Percentiles rank a stretch among this genome's conserved stretches.
Evolutionary conservation across 2,329 filamentous ascomycete genomes (phyloP).

Genomic region (Penicillium palitans): DNA sequence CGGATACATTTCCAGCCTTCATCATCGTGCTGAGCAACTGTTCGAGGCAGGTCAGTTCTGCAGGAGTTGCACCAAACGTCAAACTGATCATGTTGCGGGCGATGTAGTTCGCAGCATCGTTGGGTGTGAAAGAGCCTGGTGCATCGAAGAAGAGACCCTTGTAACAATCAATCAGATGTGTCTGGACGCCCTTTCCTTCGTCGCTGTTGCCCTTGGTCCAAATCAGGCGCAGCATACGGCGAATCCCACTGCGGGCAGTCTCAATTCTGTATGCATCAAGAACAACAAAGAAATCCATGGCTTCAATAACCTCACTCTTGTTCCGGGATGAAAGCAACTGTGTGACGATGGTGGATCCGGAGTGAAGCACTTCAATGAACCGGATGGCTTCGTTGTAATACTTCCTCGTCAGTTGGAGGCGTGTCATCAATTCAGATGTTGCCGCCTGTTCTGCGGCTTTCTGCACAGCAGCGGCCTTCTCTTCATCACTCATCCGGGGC

Average conservation of each 20-base stretch:
- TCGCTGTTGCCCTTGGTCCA: conserved; percentile 99
- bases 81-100: conserved; percentile 98
- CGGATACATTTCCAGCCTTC: conserved; percentile 83
- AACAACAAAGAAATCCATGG: conserved; percentile 97
- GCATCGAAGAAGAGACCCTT: conserved; percentile 94
- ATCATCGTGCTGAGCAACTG: conserved; percentile 97
- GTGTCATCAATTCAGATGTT: conserved; percentile 82
- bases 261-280: conserved; percentile 96
- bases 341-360: conserved; percentile 75
- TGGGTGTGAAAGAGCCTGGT: conserved; percentile 79
- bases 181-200: conserved; percentile 96
- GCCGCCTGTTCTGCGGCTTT: conserved; percentile 85
- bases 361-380: conserved; percentile 89
- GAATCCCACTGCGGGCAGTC: conserved; percentile 86
- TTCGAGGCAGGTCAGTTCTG: conserved; percentile 91
- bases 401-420: conserved; percentile 80
- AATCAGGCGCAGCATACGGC: conserved; percentile 92
- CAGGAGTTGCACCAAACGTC: conserved; percentile 91
- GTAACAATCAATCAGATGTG: conserved; percentile 95
- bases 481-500: conserved; percentile 72
- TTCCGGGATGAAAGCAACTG: conserved; percentile 92
- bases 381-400: conserved; percentile 92
- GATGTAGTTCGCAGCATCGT: conserved; percentile 92
- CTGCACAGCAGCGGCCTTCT: conserved; percentile 69
- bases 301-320: conserved; percentile 97